These are phyloP conservation scores for Serendipita sp. DNA, from an alignment of 1,284 basidiomycete genomes.

Conservation along the genomic window DNA sequence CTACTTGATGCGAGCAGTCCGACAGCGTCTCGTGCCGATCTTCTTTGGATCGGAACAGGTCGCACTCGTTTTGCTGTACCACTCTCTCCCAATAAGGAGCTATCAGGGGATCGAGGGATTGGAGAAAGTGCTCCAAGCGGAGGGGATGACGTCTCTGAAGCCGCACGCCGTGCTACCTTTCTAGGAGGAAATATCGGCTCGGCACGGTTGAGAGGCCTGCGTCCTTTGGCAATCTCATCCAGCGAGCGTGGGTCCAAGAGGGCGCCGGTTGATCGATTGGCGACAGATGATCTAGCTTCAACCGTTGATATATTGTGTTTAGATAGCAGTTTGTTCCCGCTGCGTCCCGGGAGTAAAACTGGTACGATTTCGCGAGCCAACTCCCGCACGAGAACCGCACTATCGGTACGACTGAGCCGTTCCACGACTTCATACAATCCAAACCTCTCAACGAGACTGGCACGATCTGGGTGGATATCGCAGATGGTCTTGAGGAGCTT, in stretches of 20 bases:
- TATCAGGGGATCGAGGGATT: background rate
- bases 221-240: background rate
- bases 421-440: slow-evolving; percentile 66
- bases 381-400: slow-evolving; percentile 80
- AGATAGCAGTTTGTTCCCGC: background rate
- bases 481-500: slow-evolving; percentile 75
- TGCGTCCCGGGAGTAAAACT: slow-evolving; percentile 41
- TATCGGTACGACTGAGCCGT: slow-evolving; percentile 66
- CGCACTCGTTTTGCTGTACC: background rate
- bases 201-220: background rate
- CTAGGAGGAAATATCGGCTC: background rate
- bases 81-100: background rate
- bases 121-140: background rate
- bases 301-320: background rate
- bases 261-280: background rate
- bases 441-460: slow-evolving; percentile 64
- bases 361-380: slow-evolving; percentile 72
- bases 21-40: background rate
- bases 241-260: background rate
- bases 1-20: background rate
- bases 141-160: background rate
- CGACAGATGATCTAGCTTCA: background rate
- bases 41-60: background rate
- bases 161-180: background rate
- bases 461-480: slow-evolving; percentile 79